Evolutionary conservation across 495 filamentous ascomycete species (phyloP).

Genomic region (Hypoxylon fragiforme): DNA sequence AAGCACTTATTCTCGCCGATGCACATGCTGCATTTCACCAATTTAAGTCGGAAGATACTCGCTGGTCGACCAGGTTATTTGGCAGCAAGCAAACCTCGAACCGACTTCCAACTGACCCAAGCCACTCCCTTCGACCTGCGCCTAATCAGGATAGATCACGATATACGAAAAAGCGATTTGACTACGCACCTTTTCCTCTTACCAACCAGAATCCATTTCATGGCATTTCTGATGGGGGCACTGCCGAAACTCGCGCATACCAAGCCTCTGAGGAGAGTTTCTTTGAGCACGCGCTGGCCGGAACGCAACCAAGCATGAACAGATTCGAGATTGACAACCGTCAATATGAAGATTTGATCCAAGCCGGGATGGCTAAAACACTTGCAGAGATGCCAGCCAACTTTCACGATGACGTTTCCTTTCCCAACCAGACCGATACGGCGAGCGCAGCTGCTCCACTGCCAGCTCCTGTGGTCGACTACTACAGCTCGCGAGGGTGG

Average conservation of each 20-base stretch:
- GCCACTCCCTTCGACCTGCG: slow-evolving; percentile 5
- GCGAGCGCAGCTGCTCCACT: background rate
- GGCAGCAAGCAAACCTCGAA: slow-evolving; percentile 6
- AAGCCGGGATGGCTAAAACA: slow-evolving; percentile 4
- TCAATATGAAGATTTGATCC: slow-evolving; percentile 10
- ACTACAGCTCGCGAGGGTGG: slow-evolving; percentile 39
- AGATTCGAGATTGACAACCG: slow-evolving; percentile 14
- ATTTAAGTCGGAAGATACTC: slow-evolving; percentile 14
- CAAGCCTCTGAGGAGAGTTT: slow-evolving; percentile 9
- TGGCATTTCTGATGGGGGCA: background rate
- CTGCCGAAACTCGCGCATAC: background rate
- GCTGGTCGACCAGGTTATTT: slow-evolving; percentile 24
- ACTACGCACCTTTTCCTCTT: slow-evolving; percentile 2
- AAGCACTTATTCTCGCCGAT: slow-evolving; percentile 23
- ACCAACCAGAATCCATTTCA: background rate
- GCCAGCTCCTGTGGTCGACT: slow-evolving; percentile 1
- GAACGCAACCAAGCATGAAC: background rate
- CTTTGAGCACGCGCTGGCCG: slow-evolving; percentile 2
- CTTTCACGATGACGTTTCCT: slow-evolving; percentile 1
- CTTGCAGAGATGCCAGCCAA: background rate
- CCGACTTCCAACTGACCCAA: slow-evolving; percentile 28
- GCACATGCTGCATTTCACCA: slow-evolving; percentile 10
- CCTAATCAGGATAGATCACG: slow-evolving; percentile 18
- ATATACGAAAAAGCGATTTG: slow-evolving; percentile 21
- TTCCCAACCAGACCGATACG: background rate